Base-by-base conservation (phyloP, 2,329 filamentous ascomycete species). In the Colletotrichum siamense region DNA sequence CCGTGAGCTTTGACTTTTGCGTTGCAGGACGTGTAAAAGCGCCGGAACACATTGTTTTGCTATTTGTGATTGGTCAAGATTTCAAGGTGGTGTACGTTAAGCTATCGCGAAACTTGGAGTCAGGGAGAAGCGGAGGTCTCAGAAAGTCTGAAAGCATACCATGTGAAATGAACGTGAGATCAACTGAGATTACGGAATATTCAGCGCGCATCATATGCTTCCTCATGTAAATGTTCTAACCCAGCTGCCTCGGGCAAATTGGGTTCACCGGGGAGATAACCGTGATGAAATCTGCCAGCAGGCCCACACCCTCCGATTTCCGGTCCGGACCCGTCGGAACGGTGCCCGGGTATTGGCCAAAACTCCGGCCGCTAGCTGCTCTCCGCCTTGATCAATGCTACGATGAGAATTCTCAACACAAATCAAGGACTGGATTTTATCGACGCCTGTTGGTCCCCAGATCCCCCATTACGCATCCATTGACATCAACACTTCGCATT, bases 61-160 rank as follows among this genome's bases (percentile, higher is more conserved):
- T 22, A 3, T 6, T 13, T 52, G 44, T 22, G 44, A 52, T 52
- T 52, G 44, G 44, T 22, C 0, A 6, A 6, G 4, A 52, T 52
- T 1, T 8, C 6, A 52, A 7, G 44, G 44, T 52, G 44, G 44
- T 52, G 44, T 52, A n/a, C 44, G 4, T 52, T 52, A 52, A 52
- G 44, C 44, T 52, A 52, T 52, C 44, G 44, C 44, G n/a, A 52
- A 52, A 52, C 44, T 52, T 52, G 44, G 44, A 22, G n/a, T 13
- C 10, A 22, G n/a, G 6, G 44, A 49, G 44, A 22, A 13, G 9
- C 10, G 44, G 44, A 22, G 44, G 44, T 22, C 44, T 52, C n/a
- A 22, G n/a, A 52, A 52, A 22, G n/a, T 52, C n/a, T 52, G 44
- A 22, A 52, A 52, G n/a, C n/a, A 3, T 22, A 13, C 44, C 44